Conservation (phyloP, 352 stramenopile species). For the Globisporangium echinulatum region DNA sequence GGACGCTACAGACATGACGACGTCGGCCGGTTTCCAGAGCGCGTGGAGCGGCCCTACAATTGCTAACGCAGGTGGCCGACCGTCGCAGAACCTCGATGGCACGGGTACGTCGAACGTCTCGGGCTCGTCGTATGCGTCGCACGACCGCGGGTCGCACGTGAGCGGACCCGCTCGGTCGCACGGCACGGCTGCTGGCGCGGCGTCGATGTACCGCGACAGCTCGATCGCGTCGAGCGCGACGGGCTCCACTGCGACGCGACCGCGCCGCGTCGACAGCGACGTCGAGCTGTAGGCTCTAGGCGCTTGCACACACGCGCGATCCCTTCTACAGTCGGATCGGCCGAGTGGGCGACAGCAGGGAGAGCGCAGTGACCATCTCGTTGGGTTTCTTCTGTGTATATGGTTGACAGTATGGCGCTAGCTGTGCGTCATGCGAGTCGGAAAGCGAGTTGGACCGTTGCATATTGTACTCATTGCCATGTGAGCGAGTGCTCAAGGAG, state of each 20-base stretch:
- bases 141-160: constrained; percentile 12
- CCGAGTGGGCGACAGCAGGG: no score
- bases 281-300: constrained; percentile 38
- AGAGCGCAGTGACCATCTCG: no score
- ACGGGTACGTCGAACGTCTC: constrained; percentile 15
- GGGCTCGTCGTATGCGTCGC: constrained; percentile 14
- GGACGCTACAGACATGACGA: constrained; percentile 13
- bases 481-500: no score
- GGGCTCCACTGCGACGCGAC: constrained; percentile 3
- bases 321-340: no score
- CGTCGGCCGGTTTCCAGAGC: constrained; percentile 19
- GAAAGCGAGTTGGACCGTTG: no score
- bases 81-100: constrained; percentile 12
- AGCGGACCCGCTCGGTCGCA: constrained; percentile 26
- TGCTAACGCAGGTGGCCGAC: not conserved
- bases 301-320: not conserved
- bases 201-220: constrained; percentile 11
- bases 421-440: no score
- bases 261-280: constrained; percentile 50
- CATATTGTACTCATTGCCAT: no score
- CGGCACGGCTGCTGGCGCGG: constrained; percentile 13
- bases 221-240: constrained; percentile 14
- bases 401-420: not conserved
- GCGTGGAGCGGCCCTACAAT: constrained; percentile 12
- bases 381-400: not conserved